phyloP scores from a whole-genome alignment of 352 stramenopile species.

The Hyaloperonospora arabidopsidis region DNA sequence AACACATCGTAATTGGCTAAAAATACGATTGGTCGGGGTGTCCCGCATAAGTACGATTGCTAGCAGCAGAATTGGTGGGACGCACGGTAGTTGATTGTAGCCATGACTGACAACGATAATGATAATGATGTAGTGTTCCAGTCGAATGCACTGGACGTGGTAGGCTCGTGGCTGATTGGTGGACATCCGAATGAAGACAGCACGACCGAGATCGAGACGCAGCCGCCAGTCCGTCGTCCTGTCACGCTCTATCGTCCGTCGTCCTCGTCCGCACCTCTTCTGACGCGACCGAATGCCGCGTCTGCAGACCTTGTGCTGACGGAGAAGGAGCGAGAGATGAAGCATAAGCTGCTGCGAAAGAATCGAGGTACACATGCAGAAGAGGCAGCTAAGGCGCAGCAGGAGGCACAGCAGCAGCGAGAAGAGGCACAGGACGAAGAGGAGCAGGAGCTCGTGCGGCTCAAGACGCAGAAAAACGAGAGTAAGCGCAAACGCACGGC shows the following conservation, averaged over 20 bases:
- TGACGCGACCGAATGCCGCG: slow-evolving; percentile 22
- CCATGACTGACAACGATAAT: slow-evolving; percentile 12
- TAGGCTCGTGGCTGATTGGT: slow-evolving; percentile 53
- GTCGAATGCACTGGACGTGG: slow-evolving; percentile 47
- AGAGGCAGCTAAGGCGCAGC: slow-evolving; percentile 26
- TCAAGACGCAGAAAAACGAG: slow-evolving; percentile 26
- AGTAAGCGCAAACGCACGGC: slow-evolving; percentile 63
- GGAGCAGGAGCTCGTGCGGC: slow-evolving; percentile 49
- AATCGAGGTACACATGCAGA: slow-evolving; percentile 28
- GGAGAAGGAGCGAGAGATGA: slow-evolving; percentile 61
- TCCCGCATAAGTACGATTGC: no score
- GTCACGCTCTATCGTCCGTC: slow-evolving; percentile 56
- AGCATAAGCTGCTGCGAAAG: slow-evolving; percentile 62
- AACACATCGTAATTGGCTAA: no score
- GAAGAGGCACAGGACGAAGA: slow-evolving; percentile 45
- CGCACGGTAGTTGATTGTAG: background rate
- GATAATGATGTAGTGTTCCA: slow-evolving; percentile 54
- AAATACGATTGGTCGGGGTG: slow-evolving; percentile 13
- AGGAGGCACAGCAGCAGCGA: slow-evolving; percentile 25
- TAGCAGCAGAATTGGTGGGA: no score
- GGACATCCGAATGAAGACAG: slow-evolving; percentile 15
- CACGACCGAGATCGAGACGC: slow-evolving; percentile 1
- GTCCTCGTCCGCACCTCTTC: slow-evolving; percentile 21
- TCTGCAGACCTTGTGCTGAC: slow-evolving; percentile 25
- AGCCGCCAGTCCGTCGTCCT: slow-evolving; percentile 15